Conservation (phyloP, 169 alveolate genomes). For the Eimeria tenella region DNA sequence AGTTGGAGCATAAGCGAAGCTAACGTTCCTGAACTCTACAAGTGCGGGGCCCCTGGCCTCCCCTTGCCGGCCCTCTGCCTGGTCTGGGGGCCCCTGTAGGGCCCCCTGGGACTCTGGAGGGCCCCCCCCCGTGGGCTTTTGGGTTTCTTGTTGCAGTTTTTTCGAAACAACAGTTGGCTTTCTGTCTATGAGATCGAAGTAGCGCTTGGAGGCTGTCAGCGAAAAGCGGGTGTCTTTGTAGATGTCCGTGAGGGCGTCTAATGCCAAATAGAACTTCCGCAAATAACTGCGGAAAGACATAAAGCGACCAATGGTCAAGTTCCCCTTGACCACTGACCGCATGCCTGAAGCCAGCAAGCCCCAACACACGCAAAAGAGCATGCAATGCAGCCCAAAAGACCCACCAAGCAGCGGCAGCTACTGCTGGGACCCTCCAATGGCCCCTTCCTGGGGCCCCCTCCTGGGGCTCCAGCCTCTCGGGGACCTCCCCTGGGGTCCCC, state of each 20-base stretch:
- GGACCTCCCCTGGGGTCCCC: too few species aligned
- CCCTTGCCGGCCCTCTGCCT: background rate
- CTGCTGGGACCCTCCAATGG: too few species aligned
- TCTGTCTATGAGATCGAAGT: slow-evolving; percentile 72
- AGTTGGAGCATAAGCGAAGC: background rate
- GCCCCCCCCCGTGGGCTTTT: background rate
- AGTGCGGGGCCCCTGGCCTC: slow-evolving; percentile 4
- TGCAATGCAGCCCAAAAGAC: background rate
- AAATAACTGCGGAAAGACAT: slow-evolving; percentile 64
- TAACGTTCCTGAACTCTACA: slow-evolving; percentile 26
- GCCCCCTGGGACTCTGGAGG: slow-evolving; percentile 8
- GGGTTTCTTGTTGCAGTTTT: background rate
- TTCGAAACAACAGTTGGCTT: background rate
- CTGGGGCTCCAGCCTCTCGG: too few species aligned
- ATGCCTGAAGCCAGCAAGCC: slow-evolving; percentile 43
- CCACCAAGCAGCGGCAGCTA: background rate
- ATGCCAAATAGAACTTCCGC: slow-evolving; percentile 54
- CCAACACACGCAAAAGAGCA: background rate
- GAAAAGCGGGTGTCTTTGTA: slow-evolving; percentile 28
- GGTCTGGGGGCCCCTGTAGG: background rate
- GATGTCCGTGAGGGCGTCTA: slow-evolving; percentile 55
- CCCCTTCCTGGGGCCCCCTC: background rate
- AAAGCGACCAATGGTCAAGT: slow-evolving; percentile 62
- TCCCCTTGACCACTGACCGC: slow-evolving; percentile 44
- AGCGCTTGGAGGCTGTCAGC: slow-evolving; percentile 42